Conservation (phyloP, 208 protist genomes). For the Kentomonas sorsogonicus region DNA sequence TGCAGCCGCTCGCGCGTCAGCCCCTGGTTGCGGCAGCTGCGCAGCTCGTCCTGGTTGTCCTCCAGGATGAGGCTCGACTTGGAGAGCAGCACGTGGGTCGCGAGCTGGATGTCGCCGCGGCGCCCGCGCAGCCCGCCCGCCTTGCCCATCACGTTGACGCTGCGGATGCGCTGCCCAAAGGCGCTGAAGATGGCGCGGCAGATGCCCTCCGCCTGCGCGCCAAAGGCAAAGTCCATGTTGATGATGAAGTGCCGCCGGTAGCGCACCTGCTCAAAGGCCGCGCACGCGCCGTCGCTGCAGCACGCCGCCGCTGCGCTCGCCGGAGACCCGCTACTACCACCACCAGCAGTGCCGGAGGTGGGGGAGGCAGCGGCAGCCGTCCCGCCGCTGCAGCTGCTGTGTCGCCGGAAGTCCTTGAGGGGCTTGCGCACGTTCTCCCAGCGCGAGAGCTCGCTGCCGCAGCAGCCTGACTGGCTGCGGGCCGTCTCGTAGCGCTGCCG, state of each 20-base stretch:
- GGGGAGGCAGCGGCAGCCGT: too few relatives aligned
- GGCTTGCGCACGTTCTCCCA: conserved; percentile 3
- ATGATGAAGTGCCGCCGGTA: conserved; percentile 69
- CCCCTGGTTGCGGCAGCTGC: conserved; percentile 76
- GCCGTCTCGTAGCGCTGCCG: conserved; percentile 18
- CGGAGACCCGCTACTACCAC: too few relatives aligned
- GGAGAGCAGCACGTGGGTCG: conserved; percentile 77
- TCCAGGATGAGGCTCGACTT: conserved; percentile 81
- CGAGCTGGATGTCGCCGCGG: conserved; percentile 85
- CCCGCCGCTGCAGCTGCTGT: too few relatives aligned
- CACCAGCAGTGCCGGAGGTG: too few relatives aligned
- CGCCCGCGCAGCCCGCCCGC: conserved; percentile 80
- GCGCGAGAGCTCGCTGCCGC: neutral
- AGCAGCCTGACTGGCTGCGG: neutral
- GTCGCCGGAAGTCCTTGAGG: too few relatives aligned
- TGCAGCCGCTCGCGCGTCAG: conserved; percentile 42
- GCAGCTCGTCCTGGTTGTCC: conserved; percentile 80
- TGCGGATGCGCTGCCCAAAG: conserved; percentile 78
- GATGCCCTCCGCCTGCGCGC: conserved; percentile 83
- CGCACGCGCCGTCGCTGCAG: too few relatives aligned
- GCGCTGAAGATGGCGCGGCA: conserved; percentile 69
- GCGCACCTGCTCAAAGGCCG: too few relatives aligned
- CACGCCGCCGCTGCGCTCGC: too few relatives aligned
- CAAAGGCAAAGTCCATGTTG: conserved; percentile 91
- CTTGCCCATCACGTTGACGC: conserved; percentile 86